A percentile compares a stretch with the other conserved stretches of the same genome.
phyloP scores from a whole-genome alignment of 176 grass and related monocot genomes.

The Oryza meridionalis region DNA sequence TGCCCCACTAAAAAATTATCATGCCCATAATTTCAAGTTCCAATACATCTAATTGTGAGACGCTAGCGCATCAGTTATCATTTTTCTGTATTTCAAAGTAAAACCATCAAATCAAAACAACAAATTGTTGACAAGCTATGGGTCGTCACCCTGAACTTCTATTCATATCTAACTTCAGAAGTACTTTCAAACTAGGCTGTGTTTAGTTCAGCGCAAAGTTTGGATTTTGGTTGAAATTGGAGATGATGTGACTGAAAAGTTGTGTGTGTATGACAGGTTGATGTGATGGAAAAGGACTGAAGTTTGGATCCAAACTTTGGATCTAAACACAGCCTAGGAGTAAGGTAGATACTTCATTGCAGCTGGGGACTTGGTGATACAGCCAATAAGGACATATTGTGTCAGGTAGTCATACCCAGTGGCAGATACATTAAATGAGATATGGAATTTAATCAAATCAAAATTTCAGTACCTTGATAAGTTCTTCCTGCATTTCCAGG shows the following conservation, averaged over 20 bases:
- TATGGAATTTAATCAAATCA: neutral
- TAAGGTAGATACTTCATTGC: neutral
- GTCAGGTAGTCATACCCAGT: slow-evolving; percentile 4
- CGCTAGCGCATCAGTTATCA: neutral
- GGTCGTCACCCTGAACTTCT: neutral
- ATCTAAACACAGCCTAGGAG: no score
- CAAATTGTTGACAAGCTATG: neutral
- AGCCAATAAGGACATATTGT: slow-evolving; percentile 1
- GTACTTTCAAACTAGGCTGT: slow-evolving; percentile 11
- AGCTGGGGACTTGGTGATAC: neutral
- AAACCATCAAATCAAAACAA: neutral
- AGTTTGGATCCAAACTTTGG: no score
- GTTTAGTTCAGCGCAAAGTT: no score
- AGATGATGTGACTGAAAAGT: no score
- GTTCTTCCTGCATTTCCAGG: slow-evolving; percentile 99
- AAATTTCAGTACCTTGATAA: slow-evolving; percentile 80
- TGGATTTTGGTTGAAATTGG: no score
- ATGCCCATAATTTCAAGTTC: neutral
- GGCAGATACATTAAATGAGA: neutral
- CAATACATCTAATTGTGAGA: neutral
- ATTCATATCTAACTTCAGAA: slow-evolving; percentile 8
- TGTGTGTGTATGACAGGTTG: no score
- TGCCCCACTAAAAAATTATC: neutral
- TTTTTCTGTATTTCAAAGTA: slow-evolving; percentile 4
- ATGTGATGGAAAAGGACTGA: no score